Conservation (phyloP, 78 protist genomes). For the Trichosphaerium sp. region DNA sequence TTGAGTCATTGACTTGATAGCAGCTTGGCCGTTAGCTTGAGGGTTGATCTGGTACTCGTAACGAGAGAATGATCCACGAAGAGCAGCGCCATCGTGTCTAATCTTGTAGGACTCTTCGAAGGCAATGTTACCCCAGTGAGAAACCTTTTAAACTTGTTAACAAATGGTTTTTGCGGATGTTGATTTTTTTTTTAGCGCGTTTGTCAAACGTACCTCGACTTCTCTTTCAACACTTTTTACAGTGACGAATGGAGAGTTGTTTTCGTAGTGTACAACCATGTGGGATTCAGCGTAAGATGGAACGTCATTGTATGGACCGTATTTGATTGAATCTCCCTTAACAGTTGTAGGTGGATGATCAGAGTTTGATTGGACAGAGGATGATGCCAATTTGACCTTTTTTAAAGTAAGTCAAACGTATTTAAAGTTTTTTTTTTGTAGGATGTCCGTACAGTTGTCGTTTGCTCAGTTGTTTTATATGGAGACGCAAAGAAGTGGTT, state of each 20-base stretch:
- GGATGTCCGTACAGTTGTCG: too few relatives aligned
- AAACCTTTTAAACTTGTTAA: too few relatives aligned
- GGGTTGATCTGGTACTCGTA: conserved; percentile 60
- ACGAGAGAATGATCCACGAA: conserved; percentile 64
- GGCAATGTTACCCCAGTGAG: conserved; percentile 65
- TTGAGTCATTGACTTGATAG: conserved; percentile 8
- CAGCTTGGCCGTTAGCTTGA: conserved; percentile 1
- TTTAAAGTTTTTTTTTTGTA: too few relatives aligned
- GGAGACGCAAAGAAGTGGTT: conserved; percentile 26
- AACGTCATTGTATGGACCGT: conserved; percentile 72
- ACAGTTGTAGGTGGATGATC: conserved; percentile 8
- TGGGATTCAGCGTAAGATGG: conserved; percentile 11
- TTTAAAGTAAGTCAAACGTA: too few relatives aligned
- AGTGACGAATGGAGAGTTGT: conserved; percentile 42
- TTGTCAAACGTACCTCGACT: too few relatives aligned
- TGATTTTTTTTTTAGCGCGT: too few relatives aligned
- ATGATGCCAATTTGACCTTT: conserved; percentile 28
- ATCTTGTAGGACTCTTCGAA: conserved; percentile 51
- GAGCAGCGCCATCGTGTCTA: conserved; percentile 48
- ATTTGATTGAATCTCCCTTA: conserved; percentile 5
- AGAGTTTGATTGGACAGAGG: conserved; percentile 16
- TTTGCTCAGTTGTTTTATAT: conserved; percentile 32
- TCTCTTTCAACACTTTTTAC: conserved; percentile 18
- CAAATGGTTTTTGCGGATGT: too few relatives aligned
- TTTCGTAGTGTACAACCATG: conserved; percentile 64